Evolutionary conservation across 164 flowering plant species (phyloP).

Genomic region (Nymphaea colorata): DNA sequence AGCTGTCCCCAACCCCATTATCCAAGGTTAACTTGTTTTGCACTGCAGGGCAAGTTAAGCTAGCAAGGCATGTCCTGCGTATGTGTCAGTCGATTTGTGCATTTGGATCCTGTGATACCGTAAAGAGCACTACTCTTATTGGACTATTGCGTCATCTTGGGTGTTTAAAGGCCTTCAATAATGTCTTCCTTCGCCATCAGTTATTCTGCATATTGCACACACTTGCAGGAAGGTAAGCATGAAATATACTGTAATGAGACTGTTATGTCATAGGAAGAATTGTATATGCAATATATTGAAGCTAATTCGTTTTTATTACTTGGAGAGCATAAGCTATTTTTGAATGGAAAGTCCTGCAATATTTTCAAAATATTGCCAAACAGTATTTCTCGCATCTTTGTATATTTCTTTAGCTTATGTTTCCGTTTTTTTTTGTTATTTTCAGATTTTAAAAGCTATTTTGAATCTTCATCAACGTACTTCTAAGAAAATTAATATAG

Average conservation of each 20-base stretch:
- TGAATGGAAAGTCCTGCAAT: too few species aligned
- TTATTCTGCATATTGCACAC: slow-evolving; percentile 82
- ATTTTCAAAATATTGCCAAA: too few species aligned
- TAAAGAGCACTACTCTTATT: slow-evolving; percentile 47
- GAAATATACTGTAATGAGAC: background rate
- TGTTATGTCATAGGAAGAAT: background rate
- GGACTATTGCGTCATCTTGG: slow-evolving; percentile 63
- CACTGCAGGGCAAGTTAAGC: slow-evolving; percentile 68
- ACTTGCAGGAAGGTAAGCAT: slow-evolving; percentile 56
- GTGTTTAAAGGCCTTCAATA: slow-evolving; percentile 64
- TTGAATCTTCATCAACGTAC: too few species aligned
- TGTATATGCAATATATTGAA: too few species aligned
- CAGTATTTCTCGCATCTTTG: too few species aligned
- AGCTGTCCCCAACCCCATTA: slow-evolving; percentile 1
- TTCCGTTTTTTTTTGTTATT: background rate
- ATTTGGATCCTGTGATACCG: slow-evolving; percentile 22
- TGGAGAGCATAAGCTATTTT: too few species aligned
- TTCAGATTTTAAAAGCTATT: background rate
- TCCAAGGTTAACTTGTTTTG: background rate
- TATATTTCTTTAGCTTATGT: too few species aligned
- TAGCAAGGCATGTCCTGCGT: slow-evolving; percentile 58
- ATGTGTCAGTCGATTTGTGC: slow-evolving; percentile 48
- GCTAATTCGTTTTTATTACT: too few species aligned
- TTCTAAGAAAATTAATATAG: too few species aligned
- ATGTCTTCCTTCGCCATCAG: slow-evolving; percentile 77